Base-by-base conservation (phyloP, 164 flowering plant species). In the Stephania yunnanensis region DNA sequence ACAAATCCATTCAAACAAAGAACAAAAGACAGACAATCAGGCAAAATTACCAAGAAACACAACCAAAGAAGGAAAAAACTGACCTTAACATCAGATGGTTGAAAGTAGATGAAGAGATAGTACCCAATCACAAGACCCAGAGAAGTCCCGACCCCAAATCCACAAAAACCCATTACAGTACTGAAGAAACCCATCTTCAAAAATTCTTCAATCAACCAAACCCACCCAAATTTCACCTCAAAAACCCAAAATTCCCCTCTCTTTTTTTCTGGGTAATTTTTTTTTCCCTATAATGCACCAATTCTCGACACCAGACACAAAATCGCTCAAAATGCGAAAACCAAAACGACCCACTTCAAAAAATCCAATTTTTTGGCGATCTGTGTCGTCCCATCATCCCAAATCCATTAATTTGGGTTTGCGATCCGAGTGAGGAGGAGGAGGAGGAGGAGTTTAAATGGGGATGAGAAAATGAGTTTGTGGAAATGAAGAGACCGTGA, bases 61-160 rank as follows among this genome's bases (percentile, higher is more conserved):
- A n/a, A 17, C 15, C 3, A 36, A 15, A n/a, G 66, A 61, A 42
- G 61, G 15, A 19, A 73, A 69, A 74, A 46, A 65, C 64, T n/a
- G 61, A 89, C 97, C 97, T 94, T 80, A 58, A 94, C 93, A 82
- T 94, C 95, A 75, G 72, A 82, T 10, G 97, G 85, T 68, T 91
- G 91, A 74, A 87, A 85, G 83, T 87, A 92, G 79, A 92, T 89
- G 87, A 94, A 94, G 72, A 92, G 79, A 69, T 52, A 90, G 75
- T 94, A 94, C 1, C 97, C 98, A 78, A 87, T 73, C 22, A 83
- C 83, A 36, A 92, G 83, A 4, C 98, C 97, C 71, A 82, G 15
- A 10, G 93, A 86, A 72, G 86, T 73, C 48, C 98, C 97, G 58
- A 90, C 45, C 71, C 97, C 97, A 77, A 94, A 94, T 75, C 98